Evolutionary conservation across 2,329 filamentous ascomycete species (phyloP).

Genomic region (Stagonosporopsis tanaceti): DNA sequence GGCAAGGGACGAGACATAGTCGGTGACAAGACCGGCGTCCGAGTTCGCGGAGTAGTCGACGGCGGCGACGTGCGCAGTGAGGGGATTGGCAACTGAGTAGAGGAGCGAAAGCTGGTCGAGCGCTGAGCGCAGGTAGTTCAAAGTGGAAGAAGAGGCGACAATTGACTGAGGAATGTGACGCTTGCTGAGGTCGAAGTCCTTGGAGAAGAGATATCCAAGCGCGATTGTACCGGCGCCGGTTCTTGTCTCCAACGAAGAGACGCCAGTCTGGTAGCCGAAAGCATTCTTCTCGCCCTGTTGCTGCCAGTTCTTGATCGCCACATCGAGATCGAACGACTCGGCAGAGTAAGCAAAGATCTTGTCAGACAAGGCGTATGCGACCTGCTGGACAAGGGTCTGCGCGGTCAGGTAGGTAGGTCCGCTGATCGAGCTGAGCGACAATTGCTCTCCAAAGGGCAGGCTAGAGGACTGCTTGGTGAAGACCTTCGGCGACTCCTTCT

Average conservation of each 20-base stretch:
- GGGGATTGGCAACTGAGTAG: conserved; percentile 89
- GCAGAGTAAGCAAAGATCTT: conserved; percentile 98
- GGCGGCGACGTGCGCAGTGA: conserved; percentile 91
- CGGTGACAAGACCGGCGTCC: conserved; percentile 77
- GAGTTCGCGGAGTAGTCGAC: conserved; percentile 78
- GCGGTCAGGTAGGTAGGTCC: conserved; percentile 93
- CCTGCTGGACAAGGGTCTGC: conserved; percentile 93
- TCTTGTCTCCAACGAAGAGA: conserved; percentile 84
- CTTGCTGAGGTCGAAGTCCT: conserved; percentile 92
- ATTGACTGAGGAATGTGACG: conserved; percentile 91
- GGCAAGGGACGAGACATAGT: conserved; percentile 83
- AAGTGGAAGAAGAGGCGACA: conserved; percentile 82
- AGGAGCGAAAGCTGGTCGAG: conserved; percentile 92
- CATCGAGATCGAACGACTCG: conserved; percentile 89
- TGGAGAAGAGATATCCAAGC: conserved; percentile 96
- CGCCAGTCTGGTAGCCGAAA: conserved; percentile 78
- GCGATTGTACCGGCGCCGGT: conserved; percentile 90
- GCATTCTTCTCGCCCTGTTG: conserved; percentile 75
- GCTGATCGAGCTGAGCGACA: conserved; percentile 67
- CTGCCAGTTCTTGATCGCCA: conserved; percentile 82
- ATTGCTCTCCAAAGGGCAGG: conserved; percentile 62
- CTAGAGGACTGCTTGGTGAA: conserved; percentile 57
- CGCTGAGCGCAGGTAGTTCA: conserved; percentile 80
- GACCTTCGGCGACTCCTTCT: conserved; percentile 39
- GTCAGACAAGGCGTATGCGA: conserved; percentile 93